These are phyloP conservation scores for Yarrowia porcina DNA, from an alignment of 805 yeast species.

Conservation along the genomic window DNA sequence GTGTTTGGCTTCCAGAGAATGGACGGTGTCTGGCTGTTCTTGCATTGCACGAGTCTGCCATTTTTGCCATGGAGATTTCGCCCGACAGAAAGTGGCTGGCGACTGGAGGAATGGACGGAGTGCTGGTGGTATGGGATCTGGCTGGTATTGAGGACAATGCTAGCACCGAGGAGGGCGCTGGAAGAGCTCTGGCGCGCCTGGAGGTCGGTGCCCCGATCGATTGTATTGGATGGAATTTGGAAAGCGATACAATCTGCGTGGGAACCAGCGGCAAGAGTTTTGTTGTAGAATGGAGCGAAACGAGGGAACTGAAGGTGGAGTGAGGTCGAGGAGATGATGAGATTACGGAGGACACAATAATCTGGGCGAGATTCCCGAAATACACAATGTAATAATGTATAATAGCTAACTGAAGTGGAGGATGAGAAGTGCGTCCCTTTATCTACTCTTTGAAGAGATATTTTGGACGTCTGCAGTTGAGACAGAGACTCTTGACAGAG, in stretches of 20 bases:
- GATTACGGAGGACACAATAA: no score
- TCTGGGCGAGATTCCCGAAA: no score
- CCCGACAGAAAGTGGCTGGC: conserved; percentile 50
- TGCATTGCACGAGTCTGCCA: conserved; percentile 50
- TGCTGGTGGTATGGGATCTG: conserved; percentile 40
- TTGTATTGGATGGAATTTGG: conserved; percentile 17
- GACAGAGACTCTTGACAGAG: no score
- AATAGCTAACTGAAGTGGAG: not conserved
- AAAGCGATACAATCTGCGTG: not conserved
- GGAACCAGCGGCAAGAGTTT: conserved; percentile 17
- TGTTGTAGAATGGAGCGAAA: conserved; percentile 4
- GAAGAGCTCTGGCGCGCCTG: conserved; percentile 12
- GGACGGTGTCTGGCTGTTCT: conserved; percentile 38
- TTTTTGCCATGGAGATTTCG: conserved; percentile 54
- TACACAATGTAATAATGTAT: conserved; percentile 7
- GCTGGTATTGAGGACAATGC: not conserved
- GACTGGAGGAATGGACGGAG: conserved; percentile 65
- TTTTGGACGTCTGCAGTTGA: no score
- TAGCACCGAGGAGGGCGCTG: conserved; percentile 6
- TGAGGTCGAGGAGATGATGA: no score
- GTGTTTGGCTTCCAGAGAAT: conserved; percentile 58
- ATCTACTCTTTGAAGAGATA: no score
- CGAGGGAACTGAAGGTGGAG: not conserved
- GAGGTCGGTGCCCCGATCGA: conserved; percentile 15
- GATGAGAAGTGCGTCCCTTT: not conserved